Percentiles rank a stretch among this genome's conserved stretches.
phyloP scores from a whole-genome alignment of 2,329 filamentous ascomycete genomes.

The Aschersonia sp. region DNA sequence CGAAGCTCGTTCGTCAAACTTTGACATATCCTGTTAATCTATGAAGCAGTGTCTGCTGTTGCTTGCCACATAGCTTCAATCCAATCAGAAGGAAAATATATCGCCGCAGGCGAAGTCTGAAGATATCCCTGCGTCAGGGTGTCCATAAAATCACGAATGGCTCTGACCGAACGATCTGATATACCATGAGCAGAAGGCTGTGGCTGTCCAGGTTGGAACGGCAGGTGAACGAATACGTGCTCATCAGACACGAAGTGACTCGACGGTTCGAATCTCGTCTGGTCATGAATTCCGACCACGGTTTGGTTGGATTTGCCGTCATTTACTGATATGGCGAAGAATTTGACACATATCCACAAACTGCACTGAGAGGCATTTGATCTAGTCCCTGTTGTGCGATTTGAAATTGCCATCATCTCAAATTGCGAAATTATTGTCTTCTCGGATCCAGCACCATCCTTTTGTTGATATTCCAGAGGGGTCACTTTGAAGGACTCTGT shows the following conservation, averaged over 20 bases:
- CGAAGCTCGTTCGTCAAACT: constrained; percentile 22
- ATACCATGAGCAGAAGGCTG: constrained; percentile 15
- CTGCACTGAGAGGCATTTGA: constrained; percentile 16
- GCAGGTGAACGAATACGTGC: constrained; percentile 17
- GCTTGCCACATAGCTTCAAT: constrained; percentile 20
- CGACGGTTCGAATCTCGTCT: constrained; percentile 11
- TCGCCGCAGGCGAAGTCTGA: constrained; percentile 10
- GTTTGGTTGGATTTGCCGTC: constrained; percentile 14
- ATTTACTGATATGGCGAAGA: constrained; percentile 13
- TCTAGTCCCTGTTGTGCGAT: constrained; percentile 7
- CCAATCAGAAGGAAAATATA: constrained; percentile 23
- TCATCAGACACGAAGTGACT: constrained; percentile 13
- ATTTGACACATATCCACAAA: constrained; percentile 22
- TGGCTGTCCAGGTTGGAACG: constrained; percentile 11
- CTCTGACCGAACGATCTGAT: constrained; percentile 14
- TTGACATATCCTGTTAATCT: constrained; percentile 17
- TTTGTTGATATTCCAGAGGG: constrained; percentile 6
- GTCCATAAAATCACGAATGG: constrained; percentile 17
- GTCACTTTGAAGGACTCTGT: constrained; percentile 16
- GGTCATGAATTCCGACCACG: constrained; percentile 14
- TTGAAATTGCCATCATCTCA: constrained; percentile 17
- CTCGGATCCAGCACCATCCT: constrained; percentile 5
- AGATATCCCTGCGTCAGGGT: constrained; percentile 16
- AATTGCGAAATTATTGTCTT: constrained; percentile 19
- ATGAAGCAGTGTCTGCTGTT: constrained; percentile 13